Percentiles rank a stretch among this genome's conserved stretches.
Conservation (phyloP, 108 stramenopile species). For the Nitzschia sp. region DNA sequence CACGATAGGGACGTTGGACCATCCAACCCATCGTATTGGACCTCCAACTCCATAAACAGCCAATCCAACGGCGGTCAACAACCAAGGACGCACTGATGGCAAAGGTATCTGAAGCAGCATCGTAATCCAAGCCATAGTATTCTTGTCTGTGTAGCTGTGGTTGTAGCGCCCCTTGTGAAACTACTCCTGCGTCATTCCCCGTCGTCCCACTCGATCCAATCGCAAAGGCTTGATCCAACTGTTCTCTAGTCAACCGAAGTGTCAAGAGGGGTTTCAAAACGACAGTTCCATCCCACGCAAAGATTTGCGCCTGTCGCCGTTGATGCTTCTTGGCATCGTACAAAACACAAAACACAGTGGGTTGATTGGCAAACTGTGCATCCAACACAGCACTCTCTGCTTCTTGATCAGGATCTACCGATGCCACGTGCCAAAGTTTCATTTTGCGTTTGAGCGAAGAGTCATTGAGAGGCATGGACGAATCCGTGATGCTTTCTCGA, state of each 20-base stretch:
- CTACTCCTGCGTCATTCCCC: neutral
- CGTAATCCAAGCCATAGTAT: conserved; percentile 18
- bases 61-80: conserved; percentile 14
- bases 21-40: conserved; percentile 27
- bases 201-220: conserved; percentile 5
- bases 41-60: conserved; percentile 42
- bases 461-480: neutral
- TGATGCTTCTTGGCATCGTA: neutral
- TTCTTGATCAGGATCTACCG: neutral
- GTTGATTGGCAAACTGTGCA: conserved; percentile 21
- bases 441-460: conserved; percentile 16
- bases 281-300: conserved; percentile 2
- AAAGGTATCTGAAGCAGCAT: conserved; percentile 29
- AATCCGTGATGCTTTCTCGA: neutral
- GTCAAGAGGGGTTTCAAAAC: conserved; percentile 17
- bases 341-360: conserved; percentile 26
- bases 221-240: conserved; percentile 22
- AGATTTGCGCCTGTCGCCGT: conserved; percentile 22
- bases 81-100: conserved; percentile 19
- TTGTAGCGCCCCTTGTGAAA: neutral
- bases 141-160: neutral
- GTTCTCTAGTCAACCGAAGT: conserved; percentile 21
- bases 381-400: conserved; percentile 6
- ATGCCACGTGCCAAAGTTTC: conserved; percentile 14
- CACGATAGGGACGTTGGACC: conserved; percentile 11